Evolutionary conservation across 768 basidiomycete genomes (phyloP), one percentile per base, ranked within the genome.

Genomic region (Agaricus bisporus): DNA sequence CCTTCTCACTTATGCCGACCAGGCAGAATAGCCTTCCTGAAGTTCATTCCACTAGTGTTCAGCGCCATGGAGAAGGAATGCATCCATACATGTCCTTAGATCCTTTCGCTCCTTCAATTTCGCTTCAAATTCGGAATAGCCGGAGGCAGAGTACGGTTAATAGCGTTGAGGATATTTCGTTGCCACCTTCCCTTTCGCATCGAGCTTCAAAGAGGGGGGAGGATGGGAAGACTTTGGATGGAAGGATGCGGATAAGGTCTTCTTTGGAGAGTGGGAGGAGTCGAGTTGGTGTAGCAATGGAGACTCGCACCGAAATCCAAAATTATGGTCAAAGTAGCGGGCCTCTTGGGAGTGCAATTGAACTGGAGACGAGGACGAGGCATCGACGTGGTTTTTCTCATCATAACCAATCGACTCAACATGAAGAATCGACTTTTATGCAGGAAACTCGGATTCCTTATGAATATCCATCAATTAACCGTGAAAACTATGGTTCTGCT

Each of bases 21-120:
- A 4, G 29, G 25, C 29, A 12, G 5, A 15, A 32, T 46, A 15
- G 44, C 44, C 25, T n/a, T 6, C 9, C 29, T 15, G 9, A 35
- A 35, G 32, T 32, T 8, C 32, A 32, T 32, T 7, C 32, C 8
- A 15, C 18, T 12, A 29, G 18, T 8, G 11, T 4, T 18, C 26
- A 47, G 17, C 22, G 20, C 17, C 29, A 6, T 3, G 20, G n/a
- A 3, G 45, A 38, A 5, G 22, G 25, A 43, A n/a, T 18, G 32
- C 52, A 54, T 25, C 52, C 46, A 26, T 54, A 54, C n/a, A 25
- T 38, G 22, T 22, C 41, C 20, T 10, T 49, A 5, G 47, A 49
- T 43, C 48, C 48, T 26, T 55, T 49, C 48, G 28, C 28, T 12
- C 18, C 48, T 12, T 55, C 48, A 5, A 55, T 55, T 17, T 32